These are phyloP conservation scores for Starmera pachycereana DNA, from an alignment of 805 yeast species.

Conservation along the genomic window DNA sequence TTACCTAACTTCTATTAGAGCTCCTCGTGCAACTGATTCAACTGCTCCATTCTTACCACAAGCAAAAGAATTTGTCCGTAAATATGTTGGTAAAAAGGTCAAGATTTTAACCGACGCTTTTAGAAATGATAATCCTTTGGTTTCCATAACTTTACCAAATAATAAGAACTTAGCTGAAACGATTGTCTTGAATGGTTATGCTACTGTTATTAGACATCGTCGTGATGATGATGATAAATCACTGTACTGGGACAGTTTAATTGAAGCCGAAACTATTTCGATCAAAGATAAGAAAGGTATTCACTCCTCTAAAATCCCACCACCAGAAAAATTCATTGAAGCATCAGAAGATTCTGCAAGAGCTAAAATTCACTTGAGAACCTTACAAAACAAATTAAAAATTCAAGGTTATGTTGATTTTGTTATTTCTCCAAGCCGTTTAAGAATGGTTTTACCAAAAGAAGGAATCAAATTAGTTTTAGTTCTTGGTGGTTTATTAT, in stretches of 20 bases:
- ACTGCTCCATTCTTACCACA: constrained; percentile 45
- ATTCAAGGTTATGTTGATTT: constrained; percentile 65
- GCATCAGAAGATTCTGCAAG: constrained; percentile 67
- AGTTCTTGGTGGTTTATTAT: constrained; percentile 65
- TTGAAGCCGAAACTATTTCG: constrained; percentile 60
- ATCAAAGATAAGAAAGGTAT: constrained; percentile 50
- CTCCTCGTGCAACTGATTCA: constrained; percentile 58
- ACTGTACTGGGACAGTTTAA: constrained; percentile 63
- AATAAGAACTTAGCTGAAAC: constrained; percentile 50
- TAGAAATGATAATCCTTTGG: constrained; percentile 62
- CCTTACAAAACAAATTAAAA: constrained; percentile 54
- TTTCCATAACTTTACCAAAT: constrained; percentile 41
- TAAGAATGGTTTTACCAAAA: constrained; percentile 55
- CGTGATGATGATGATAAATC: constrained; percentile 65
- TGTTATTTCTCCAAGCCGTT: constrained; percentile 58
- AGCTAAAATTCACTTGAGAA: constrained; percentile 64
- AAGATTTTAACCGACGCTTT: constrained; percentile 50
- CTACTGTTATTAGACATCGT: constrained; percentile 69
- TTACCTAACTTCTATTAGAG: constrained; percentile 67
- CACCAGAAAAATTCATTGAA: constrained; percentile 58
- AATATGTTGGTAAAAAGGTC: constrained; percentile 65
- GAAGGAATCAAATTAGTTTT: constrained; percentile 62
- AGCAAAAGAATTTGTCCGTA: constrained; percentile 70
- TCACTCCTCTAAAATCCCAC: constrained; percentile 42
- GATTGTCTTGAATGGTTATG: constrained; percentile 58